A percentile compares a stretch with the other conserved stretches of the same genome.
These are phyloP conservation scores for Viola odorata DNA, from an alignment of 345 rosid genomes.

Conservation along the genomic window DNA sequence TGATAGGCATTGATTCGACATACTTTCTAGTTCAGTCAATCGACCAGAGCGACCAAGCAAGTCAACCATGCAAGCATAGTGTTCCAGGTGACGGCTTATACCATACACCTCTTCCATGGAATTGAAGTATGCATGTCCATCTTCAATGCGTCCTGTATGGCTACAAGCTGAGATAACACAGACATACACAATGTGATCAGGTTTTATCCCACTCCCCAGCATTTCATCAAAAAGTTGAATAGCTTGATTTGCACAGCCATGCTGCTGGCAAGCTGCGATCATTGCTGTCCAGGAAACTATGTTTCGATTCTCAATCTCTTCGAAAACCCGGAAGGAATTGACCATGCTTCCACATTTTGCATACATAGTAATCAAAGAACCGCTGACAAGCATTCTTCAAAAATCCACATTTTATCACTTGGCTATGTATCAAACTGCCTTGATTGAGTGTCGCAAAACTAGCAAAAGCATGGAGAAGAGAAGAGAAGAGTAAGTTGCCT, in stretches of 20 bases:
- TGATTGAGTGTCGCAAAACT: too few relatives aligned
- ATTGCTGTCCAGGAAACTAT: slow-evolving; percentile 41
- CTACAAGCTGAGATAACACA: slow-evolving; percentile 20
- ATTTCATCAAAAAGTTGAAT: slow-evolving; percentile 33
- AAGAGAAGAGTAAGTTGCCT: too few relatives aligned
- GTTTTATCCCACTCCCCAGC: slow-evolving; percentile 27
- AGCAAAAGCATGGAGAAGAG: too few relatives aligned
- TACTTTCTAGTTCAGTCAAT: slow-evolving; percentile 24
- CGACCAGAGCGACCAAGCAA: slow-evolving; percentile 39
- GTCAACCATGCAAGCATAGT: slow-evolving; percentile 46
- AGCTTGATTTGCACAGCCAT: slow-evolving; percentile 32
- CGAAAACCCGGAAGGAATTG: slow-evolving; percentile 5
- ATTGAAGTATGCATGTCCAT: slow-evolving; percentile 36
- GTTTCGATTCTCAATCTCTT: slow-evolving; percentile 28
- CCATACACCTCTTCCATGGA: slow-evolving; percentile 33
- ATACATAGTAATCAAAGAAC: too few relatives aligned
- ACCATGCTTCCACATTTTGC: too few relatives aligned
- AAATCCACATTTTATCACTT: too few relatives aligned
- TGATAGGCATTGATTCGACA: slow-evolving; percentile 13
- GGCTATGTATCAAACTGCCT: too few relatives aligned
- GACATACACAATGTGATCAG: slow-evolving; percentile 33
- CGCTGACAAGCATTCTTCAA: too few relatives aligned
- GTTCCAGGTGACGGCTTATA: slow-evolving; percentile 36
- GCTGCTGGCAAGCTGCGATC: slow-evolving; percentile 43
- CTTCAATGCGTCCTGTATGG: slow-evolving; percentile 33